Evolutionary conservation across 805 yeast genomes (phyloP).

Genomic region (Alloascoidea africana): DNA sequence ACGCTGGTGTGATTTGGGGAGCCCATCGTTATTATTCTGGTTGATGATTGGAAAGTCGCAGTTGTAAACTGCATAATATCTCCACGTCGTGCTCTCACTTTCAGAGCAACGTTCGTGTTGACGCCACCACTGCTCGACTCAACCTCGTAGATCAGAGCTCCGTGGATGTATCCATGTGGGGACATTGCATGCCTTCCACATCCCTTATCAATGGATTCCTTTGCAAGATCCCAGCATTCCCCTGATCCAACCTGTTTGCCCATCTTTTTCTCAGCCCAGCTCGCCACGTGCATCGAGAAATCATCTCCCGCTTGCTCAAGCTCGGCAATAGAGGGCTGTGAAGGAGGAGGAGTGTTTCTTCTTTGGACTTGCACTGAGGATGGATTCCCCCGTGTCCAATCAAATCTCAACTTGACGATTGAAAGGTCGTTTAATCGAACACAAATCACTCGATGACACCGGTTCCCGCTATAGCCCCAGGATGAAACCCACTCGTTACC

Average conservation of each 20-base stretch:
- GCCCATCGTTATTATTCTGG: constrained; percentile 11
- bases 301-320: constrained; percentile 11
- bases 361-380: constrained; percentile 21
- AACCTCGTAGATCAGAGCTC: constrained; percentile 13
- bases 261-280: constrained; percentile 17
- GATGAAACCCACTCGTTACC: no score
- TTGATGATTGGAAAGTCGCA: constrained; percentile 12
- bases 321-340: constrained; percentile 13
- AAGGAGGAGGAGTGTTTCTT: constrained; percentile 26
- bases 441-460: no score
- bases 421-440: constrained; percentile 18
- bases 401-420: constrained; percentile 14
- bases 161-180: constrained; percentile 16
- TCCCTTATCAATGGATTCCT: constrained; percentile 16
- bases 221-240: constrained; percentile 25
- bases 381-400: constrained; percentile 18
- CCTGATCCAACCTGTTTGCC: constrained; percentile 20
- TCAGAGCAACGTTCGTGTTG: constrained; percentile 5
- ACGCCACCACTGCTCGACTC: constrained; percentile 5
- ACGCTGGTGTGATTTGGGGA: constrained; percentile 21
- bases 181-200: constrained; percentile 13
- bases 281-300: constrained; percentile 18
- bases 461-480: no score
- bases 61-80: constrained; percentile 19
- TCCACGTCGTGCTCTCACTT: constrained; percentile 17